A percentile compares a stretch with the other conserved stretches of the same genome.
phyloP scores from a whole-genome alignment of 352 stramenopile species.

The Globisporangium irregulare region DNA sequence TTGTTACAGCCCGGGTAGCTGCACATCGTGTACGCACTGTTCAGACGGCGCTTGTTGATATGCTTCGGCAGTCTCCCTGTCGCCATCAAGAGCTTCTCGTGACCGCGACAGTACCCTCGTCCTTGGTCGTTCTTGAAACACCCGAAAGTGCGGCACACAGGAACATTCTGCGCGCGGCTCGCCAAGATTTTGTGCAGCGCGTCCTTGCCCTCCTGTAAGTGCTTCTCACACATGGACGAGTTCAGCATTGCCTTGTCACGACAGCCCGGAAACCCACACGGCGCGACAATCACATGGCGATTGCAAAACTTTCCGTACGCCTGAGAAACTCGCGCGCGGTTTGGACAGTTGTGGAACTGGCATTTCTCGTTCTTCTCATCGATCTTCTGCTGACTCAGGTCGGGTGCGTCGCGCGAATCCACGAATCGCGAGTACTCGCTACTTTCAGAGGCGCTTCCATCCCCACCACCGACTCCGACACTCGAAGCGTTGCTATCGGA shows the following conservation, averaged over 20 bases:
- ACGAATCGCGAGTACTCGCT: conserved; percentile 43
- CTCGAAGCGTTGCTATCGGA: conserved; percentile 13
- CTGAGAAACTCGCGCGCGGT: conserved; percentile 73
- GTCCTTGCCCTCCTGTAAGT: conserved; percentile 66
- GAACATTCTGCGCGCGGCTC: conserved; percentile 69
- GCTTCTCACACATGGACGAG: conserved; percentile 70
- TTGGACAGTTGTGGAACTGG: conserved; percentile 73
- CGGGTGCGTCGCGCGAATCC: conserved; percentile 39
- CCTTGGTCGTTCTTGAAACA: conserved; percentile 90
- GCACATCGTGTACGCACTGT: conserved; percentile 89
- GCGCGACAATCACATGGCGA: conserved; percentile 80
- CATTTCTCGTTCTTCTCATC: conserved; percentile 68
- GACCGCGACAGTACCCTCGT: conserved; percentile 75
- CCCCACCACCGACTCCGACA: background rate
- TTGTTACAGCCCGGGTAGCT: conserved; percentile 80
- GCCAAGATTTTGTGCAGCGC: conserved; percentile 62
- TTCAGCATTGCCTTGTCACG: conserved; percentile 66
- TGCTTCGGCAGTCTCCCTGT: conserved; percentile 66
- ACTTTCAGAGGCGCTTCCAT: conserved; percentile 14
- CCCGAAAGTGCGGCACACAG: conserved; percentile 65
- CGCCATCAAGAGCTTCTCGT: conserved; percentile 86
- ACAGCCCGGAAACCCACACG: conserved; percentile 83
- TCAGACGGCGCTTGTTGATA: conserved; percentile 83
- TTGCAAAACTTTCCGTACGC: conserved; percentile 85
- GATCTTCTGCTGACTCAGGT: conserved; percentile 56